phyloP scores from a whole-genome alignment of 2,329 filamentous ascomycete species.

The Penicillium sp. region DNA sequence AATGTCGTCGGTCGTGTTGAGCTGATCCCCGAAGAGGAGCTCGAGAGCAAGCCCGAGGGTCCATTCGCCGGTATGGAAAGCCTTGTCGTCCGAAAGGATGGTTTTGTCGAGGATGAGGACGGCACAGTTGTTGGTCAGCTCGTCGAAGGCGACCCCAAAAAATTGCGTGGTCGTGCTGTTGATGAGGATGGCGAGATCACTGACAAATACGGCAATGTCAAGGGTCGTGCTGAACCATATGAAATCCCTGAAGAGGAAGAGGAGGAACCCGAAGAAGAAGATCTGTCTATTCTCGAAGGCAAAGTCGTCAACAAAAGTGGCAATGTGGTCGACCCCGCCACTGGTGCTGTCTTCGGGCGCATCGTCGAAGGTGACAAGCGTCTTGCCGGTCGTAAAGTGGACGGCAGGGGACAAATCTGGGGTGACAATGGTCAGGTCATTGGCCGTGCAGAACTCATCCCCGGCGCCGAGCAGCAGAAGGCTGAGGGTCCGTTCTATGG shows the following conservation, averaged over 20 bases:
- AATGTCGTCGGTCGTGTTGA: conserved; percentile 62
- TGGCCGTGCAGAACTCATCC: conserved; percentile 61
- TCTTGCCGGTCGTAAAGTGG: conserved; percentile 65
- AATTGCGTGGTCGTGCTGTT: conserved; percentile 72
- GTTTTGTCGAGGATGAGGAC: conserved; percentile 73
- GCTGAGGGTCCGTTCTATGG: conserved; percentile 64
- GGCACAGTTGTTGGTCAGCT: conserved; percentile 76
- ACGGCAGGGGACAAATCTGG: conserved; percentile 67
- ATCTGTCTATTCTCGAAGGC: conserved; percentile 64
- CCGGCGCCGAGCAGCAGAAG: conserved; percentile 49
- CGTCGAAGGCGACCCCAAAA: conserved; percentile 71
- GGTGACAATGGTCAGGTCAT: conserved; percentile 66
- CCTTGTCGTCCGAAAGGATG: conserved; percentile 61
- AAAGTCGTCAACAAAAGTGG: conserved; percentile 68
- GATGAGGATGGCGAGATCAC: conserved; percentile 83
- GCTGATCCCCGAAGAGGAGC: conserved; percentile 61
- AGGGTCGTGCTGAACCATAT: conserved; percentile 63
- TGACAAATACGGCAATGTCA: conserved; percentile 72
- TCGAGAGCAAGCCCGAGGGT: conserved; percentile 59
- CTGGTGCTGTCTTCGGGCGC: conserved; percentile 62
- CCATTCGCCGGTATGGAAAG: conserved; percentile 63
- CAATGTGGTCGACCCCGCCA: conserved; percentile 61
- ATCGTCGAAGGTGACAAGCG: conserved; percentile 62
- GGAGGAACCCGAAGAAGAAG: conserved; percentile 46
- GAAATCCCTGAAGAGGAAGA: conserved; percentile 53